phyloP scores from a whole-genome alignment of 1,139 yeast genomes.

The Debaryomyces robertsiae region DNA sequence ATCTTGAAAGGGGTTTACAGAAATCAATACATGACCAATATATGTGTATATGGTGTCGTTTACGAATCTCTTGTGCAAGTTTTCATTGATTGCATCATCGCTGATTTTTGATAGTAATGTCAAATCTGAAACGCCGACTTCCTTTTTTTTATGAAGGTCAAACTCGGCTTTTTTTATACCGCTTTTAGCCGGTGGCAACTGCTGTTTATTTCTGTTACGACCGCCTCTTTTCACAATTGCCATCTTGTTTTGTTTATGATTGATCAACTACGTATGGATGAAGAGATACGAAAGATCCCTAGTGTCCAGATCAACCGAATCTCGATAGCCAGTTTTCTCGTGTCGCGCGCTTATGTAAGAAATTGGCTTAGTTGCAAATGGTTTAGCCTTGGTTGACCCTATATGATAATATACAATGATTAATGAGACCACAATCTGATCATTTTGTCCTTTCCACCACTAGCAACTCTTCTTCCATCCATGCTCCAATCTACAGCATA shows the following conservation, averaged over 20 bases:
- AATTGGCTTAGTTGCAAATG: constrained; percentile 8
- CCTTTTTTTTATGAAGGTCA: constrained; percentile 86
- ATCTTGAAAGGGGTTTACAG: constrained; percentile 96
- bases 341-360: constrained; percentile 6
- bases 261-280: neutral
- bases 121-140: constrained; percentile 95
- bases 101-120: constrained; percentile 86
- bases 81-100: constrained; percentile 92
- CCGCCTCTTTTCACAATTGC: constrained; percentile 79
- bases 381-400: neutral
- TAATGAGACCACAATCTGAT: constrained; percentile 90
- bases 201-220: constrained; percentile 59
- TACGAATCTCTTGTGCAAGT: constrained; percentile 83
- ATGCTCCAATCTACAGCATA: constrained; percentile 98
- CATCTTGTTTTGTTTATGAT: constrained; percentile 38
- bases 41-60: constrained; percentile 89
- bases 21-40: constrained; percentile 85
- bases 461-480: constrained; percentile 89
- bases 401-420: constrained; percentile 7
- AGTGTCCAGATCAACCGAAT: constrained; percentile 2
- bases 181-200: constrained; percentile 57
- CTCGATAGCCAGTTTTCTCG: constrained; percentile 1
- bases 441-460: constrained; percentile 96
- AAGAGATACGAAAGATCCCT: constrained; percentile 1
- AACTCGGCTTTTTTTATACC: constrained; percentile 90